Evolutionary conservation across 1,284 basidiomycete species (phyloP).

Genomic region (Somion occarium): DNA sequence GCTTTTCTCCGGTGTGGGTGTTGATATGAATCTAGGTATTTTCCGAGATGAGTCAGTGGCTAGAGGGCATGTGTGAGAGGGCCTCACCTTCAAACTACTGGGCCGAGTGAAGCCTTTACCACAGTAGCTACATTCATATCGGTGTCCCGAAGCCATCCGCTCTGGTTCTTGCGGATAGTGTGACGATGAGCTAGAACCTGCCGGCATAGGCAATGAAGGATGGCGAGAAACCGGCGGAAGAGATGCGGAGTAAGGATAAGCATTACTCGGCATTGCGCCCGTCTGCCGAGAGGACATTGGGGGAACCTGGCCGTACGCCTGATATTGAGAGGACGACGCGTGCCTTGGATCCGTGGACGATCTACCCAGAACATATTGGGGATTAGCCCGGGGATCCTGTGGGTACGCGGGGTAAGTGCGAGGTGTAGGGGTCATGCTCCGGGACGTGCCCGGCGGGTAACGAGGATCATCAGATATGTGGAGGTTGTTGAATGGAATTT

Average conservation of each 20-base stretch:
- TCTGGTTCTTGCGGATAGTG: slow-evolving; percentile 20
- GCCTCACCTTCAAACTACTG: slow-evolving; percentile 69
- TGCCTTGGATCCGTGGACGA: slow-evolving; percentile 16
- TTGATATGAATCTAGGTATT: slow-evolving; percentile 70
- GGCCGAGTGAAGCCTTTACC: slow-evolving; percentile 78
- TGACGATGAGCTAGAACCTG: slow-evolving; percentile 15
- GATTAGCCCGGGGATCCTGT: slow-evolving; percentile 9
- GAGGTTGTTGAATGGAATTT: slow-evolving; percentile 19
- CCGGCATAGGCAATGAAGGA: slow-evolving; percentile 12
- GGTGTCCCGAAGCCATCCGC: slow-evolving; percentile 30
- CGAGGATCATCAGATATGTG: slow-evolving; percentile 20
- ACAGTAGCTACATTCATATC: slow-evolving; percentile 76
- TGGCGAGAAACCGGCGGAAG: slow-evolving; percentile 19
- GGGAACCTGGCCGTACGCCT: slow-evolving; percentile 11
- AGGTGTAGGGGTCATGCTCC: neutral
- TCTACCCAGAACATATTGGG: slow-evolving; percentile 15
- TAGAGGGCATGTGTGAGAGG: slow-evolving; percentile 6
- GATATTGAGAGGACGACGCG: slow-evolving; percentile 12
- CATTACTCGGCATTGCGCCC: slow-evolving; percentile 15
- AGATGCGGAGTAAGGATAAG: slow-evolving; percentile 26
- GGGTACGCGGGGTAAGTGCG: slow-evolving; percentile 18
- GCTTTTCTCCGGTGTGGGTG: slow-evolving; percentile 81
- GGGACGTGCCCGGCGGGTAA: slow-evolving; percentile 6
- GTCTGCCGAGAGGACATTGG: slow-evolving; percentile 14
- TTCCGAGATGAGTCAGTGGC: slow-evolving; percentile 1